Evolutionary conservation across 148 eudicot genomes (phyloP), one percentile per base, ranked within the genome.

Genomic region (Arctostaphylos glauca): DNA sequence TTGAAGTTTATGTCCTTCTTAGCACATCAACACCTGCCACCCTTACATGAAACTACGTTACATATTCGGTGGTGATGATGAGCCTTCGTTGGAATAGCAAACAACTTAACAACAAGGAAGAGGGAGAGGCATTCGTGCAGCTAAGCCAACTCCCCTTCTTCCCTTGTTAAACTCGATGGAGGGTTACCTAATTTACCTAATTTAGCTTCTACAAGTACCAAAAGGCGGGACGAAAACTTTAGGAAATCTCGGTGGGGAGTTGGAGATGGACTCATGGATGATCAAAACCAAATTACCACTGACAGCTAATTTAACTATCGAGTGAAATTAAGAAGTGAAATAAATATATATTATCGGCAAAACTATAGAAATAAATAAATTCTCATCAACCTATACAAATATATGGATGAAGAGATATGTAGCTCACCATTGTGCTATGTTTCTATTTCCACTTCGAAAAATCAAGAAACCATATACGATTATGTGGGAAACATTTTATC

Each of bases 371-470:
- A 31, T 31, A 47, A 10, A 21, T 8, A 1, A 12, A 16, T 73
- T 46, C 14, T 18, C 44, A 14, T 6, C 19, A 73, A 68, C 38
- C 16, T 68, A 43, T 14, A 23, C 21, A 77, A 21, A 55, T 41
- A 3, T 43, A 15, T 25, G 25, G 14, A 38, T 25, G 14, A 1
- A 73, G 4, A 44, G 73, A 52, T 41, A 6, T 49, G 0, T 0
- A 58, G 7, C 83, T 81, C 50, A 81, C 83, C 83, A 81, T 81
- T 70, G 49, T 81, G 77, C 18, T 15, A 55, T 53, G 4, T 81
- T 14, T 41, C 54, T 48, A 19, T 19, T 52, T n/a, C 23, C 68
- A 72, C 19, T 49, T 43, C 8, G 77, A 68, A 50, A 23, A n/a
- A 18, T 6, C 41, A 16, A n/a, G 74, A 80, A 21, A 18, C 38